Evolutionary conservation across 345 rosid genomes (phyloP), one percentile per base, ranked within the genome.

Genomic region (Conringia planisiliqua): DNA sequence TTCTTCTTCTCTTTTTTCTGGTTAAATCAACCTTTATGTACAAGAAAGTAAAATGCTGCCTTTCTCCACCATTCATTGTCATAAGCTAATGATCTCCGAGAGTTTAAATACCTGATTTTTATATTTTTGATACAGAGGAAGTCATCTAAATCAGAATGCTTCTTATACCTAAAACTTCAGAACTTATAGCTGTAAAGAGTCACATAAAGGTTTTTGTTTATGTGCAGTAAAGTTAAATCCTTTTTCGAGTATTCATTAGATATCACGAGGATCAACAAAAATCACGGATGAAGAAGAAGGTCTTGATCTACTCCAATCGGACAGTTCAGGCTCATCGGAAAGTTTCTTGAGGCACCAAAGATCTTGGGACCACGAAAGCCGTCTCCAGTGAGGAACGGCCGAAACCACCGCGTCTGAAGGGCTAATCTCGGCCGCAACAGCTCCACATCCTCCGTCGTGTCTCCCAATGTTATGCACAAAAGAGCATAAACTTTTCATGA

Each of bases 181-280:
- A 51, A 52, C 17, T 16, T 16, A n/a, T n/a, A n/a, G 12, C 40
- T 64, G 14, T 64, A 11, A 65, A 64, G 17, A 29, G 29, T 42
- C 36, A 4, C 51, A 26, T 14, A 3, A 10, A 16, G 7, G 3
- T 30, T 1, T 13, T 30, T n/a, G 10, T 33, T 20, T 39, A 17
- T 72, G 65, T 55, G 22, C 72, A 66, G 18, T 14, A 48, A 46
- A 36, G 68, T 61, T 38, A 26, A 61, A 60, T 16, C 2, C 2
- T 7, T 20, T 22, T 22, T 22, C 27, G 14, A 42, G 43, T 33
- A 18, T 8, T 33, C 40, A 47, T 18, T 72, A 91, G 72, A 86
- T 71, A 72, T 91, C 92, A 54, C 92, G 89, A 40, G 95, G 95
- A 77, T 91, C 95, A 62, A 85, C 97, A 71, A 87, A 91, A 62